Base-by-base conservation (phyloP, 208 protist genomes). In the Leishmania guyanensis region DNA sequence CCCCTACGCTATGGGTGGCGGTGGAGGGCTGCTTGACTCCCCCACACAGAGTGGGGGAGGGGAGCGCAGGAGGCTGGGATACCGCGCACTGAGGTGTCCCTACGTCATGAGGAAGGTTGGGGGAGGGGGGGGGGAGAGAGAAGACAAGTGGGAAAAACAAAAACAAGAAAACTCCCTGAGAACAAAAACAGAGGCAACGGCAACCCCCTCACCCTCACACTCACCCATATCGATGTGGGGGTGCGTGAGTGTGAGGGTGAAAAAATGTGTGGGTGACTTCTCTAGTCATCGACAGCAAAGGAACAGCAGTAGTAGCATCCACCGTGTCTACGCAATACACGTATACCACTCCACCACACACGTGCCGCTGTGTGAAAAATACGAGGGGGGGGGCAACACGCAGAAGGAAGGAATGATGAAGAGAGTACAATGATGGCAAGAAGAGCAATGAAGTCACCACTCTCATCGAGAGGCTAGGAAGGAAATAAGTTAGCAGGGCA, bases 351-450 rank as follows among this genome's bases (percentile, higher is more conserved):
- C 70, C 5, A 17, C 4, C 48, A 39, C 36, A 39, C n/a, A 70
- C 17, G 36, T 26, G 26, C 36, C 50, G 39, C 20, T 16, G 62
- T 0, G 62, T 68, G 39, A 60, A 39, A 77, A 64, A 56, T n/a
- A 70, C 39, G 53, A 56, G 8, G 53, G 17, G 17, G 53, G 10
- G 16, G 53, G 53, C 17, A 39, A 77, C 72, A 73, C 26, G 8
- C 26, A 72, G 26, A 65, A 84, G 69, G 5, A 80, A 53, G 79
- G 70, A 77, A 20, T 66, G 20, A 85, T 78, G 16, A 53, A 77
- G 22, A 75, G 2, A 71, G 70, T n/a, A 33, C 65, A 72, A 82
- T 12, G 29, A 82, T 54, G 68, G 12, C 12, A 6, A 46, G 48
- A 36, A 58, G 51, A 69, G 0, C 51, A 48, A 75, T 51, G 75